These are phyloP conservation scores for Talaromyces sp. DNA, from an alignment of 2,329 filamentous ascomycete species.

Conservation along the genomic window DNA sequence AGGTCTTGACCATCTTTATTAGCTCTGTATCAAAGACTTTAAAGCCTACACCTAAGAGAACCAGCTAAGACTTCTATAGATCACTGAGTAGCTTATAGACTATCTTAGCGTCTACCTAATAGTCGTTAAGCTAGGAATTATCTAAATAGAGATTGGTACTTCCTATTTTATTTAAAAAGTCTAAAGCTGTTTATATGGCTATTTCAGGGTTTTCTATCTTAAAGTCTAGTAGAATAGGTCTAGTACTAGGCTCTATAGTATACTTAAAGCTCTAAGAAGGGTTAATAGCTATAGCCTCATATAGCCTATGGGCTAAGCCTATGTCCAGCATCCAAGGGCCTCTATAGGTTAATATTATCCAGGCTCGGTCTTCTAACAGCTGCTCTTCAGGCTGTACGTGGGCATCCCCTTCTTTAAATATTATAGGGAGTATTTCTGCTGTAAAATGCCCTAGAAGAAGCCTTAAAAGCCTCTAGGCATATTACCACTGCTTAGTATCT, in stretches of 20 bases:
- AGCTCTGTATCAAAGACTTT: not conserved
- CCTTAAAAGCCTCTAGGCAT: not conserved
- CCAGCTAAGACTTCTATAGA: not conserved
- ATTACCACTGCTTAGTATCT: not conserved
- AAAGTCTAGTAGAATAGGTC: not conserved
- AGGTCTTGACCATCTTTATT: not conserved
- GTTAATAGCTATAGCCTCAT: not conserved
- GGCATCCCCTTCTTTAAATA: not conserved
- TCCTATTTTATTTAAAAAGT: not conserved
- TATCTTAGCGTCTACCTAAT: not conserved
- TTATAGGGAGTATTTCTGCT: not conserved
- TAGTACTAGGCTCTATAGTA: not conserved
- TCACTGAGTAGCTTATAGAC: not conserved
- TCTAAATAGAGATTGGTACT: not conserved
- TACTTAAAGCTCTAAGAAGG: not conserved
- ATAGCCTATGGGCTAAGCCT: not conserved
- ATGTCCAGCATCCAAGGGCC: not conserved
- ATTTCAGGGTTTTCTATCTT: not conserved
- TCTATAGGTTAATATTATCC: not conserved
- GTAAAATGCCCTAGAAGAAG: not conserved
- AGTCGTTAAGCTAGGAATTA: not conserved
- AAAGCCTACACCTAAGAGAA: not conserved
- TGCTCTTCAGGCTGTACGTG: not conserved
- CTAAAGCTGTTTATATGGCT: not conserved
- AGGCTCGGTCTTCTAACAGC: not conserved